Percentiles rank a stretch among this genome's conserved stretches.
Evolutionary conservation across 2,329 filamentous ascomycete species (phyloP).

Genomic region (Ceratocystis papillata): DNA sequence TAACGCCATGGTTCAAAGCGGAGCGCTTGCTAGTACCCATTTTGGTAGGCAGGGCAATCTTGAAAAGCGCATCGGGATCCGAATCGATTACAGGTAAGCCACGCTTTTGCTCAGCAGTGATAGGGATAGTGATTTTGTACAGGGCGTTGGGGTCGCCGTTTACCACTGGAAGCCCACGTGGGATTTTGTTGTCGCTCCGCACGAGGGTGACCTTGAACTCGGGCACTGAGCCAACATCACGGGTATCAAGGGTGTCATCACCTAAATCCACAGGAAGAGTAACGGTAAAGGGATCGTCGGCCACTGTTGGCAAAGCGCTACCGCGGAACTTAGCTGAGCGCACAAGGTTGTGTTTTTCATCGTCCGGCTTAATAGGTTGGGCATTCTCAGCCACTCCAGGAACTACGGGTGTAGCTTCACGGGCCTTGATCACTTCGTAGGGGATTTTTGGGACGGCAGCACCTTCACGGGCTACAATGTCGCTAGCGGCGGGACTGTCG

Average conservation of each 20-base stretch:
- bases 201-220: constrained; percentile 19
- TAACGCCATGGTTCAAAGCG: background rate
- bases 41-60: constrained; percentile 19
- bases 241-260: background rate
- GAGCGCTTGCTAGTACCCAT: constrained; percentile 1
- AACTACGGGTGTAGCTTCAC: background rate
- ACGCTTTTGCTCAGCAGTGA: constrained; percentile 13
- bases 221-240: background rate
- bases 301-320: constrained; percentile 12
- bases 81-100: constrained; percentile 18
- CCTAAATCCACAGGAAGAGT: constrained; percentile 17
- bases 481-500: constrained; percentile 14
- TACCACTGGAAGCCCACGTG: constrained; percentile 20
- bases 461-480: background rate
- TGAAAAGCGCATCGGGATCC: constrained; percentile 20
- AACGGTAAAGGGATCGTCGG: constrained; percentile 12
- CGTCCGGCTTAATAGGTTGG: background rate
- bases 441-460: constrained; percentile 4
- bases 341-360: constrained; percentile 14
- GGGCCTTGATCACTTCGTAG: constrained; percentile 13
- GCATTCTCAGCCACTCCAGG: background rate
- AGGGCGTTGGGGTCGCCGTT: constrained; percentile 17
- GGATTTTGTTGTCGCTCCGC: constrained; percentile 4
- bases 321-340: constrained; percentile 12
- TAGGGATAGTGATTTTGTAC: constrained; percentile 22